phyloP scores from a whole-genome alignment of 441 rosid species.

The Populus hybrid region DNA sequence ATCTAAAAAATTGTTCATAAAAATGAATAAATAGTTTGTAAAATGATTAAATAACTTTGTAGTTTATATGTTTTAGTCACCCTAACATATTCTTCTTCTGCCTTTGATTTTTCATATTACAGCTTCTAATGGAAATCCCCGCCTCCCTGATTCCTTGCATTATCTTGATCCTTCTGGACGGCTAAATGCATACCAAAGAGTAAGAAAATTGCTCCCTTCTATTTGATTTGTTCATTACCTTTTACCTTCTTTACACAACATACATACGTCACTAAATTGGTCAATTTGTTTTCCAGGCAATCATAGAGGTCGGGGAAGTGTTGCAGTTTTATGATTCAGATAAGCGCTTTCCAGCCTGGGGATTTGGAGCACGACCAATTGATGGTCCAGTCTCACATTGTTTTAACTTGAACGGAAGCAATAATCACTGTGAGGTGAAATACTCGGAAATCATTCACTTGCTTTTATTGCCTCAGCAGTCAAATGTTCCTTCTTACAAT shows the following conservation, averaged over 20 bases:
- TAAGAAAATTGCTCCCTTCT: constrained; percentile 27
- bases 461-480: constrained; percentile 1
- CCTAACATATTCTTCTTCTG: neutral
- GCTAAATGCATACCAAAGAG: constrained; percentile 79
- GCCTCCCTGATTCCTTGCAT: constrained; percentile 94
- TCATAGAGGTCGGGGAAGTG: constrained; percentile 87
- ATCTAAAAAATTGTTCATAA: neutral
- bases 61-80: neutral
- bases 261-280: neutral
- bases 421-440: constrained; percentile 62
- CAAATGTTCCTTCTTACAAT: neutral
- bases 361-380: constrained; percentile 93
- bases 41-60: neutral
- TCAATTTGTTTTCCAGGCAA: constrained; percentile 50
- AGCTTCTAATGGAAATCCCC: constrained; percentile 99
- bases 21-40: neutral
- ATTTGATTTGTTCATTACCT: neutral
- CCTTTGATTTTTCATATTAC: constrained; percentile 21
- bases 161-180: constrained; percentile 84
- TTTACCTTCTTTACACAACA: neutral
- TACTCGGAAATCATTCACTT: constrained; percentile 8
- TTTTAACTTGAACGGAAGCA: constrained; percentile 93
- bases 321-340: constrained; percentile 85
- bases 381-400: constrained; percentile 92
- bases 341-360: constrained; percentile 92